A percentile compares a stretch with the other conserved stretches of the same genome.
phyloP scores from a whole-genome alignment of 2,329 filamentous ascomycete genomes.

The Exophiala calicioides region DNA sequence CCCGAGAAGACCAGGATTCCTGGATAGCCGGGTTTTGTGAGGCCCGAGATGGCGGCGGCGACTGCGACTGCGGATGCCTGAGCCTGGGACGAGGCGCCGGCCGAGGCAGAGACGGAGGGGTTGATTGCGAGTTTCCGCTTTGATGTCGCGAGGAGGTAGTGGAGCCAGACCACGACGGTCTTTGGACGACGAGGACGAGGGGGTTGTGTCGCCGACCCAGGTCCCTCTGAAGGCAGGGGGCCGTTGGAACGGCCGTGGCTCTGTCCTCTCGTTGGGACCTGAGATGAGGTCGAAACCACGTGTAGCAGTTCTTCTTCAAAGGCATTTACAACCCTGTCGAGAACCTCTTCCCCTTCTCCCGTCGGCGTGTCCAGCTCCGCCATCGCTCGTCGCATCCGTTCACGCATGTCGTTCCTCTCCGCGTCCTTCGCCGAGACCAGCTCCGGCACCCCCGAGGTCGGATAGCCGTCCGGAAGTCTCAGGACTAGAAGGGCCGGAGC shows the following conservation, averaged over 20 bases:
- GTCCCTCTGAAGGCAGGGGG: too few relatives aligned
- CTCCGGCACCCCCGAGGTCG: conserved; percentile 12
- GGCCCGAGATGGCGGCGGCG: conserved; percentile 10
- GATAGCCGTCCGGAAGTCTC: conserved; percentile 21
- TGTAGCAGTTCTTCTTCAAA: conserved; percentile 25
- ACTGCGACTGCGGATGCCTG: neutral
- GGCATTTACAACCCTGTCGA: conserved; percentile 21
- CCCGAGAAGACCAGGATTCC: conserved; percentile 29
- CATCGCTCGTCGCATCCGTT: conserved; percentile 10
- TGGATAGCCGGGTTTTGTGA: conserved; percentile 30
- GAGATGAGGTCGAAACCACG: neutral
- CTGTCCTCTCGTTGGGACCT: neutral
- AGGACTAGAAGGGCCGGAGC: conserved; percentile 1
- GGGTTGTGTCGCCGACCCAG: too few relatives aligned
- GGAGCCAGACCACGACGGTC: conserved; percentile 30
- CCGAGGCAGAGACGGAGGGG: neutral
- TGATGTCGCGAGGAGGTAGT: conserved; percentile 27
- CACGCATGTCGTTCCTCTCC: conserved; percentile 20
- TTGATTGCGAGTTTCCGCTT: conserved; percentile 28
- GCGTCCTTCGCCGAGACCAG: conserved; percentile 20
- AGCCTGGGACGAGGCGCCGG: neutral
- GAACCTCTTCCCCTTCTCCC: conserved; percentile 18
- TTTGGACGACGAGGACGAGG: too few relatives aligned
- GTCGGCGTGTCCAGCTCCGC: neutral
- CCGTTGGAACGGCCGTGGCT: too few relatives aligned